Conservation (phyloP, 2,329 filamentous ascomycete genomes). For the Rugonectria rugulosa region DNA sequence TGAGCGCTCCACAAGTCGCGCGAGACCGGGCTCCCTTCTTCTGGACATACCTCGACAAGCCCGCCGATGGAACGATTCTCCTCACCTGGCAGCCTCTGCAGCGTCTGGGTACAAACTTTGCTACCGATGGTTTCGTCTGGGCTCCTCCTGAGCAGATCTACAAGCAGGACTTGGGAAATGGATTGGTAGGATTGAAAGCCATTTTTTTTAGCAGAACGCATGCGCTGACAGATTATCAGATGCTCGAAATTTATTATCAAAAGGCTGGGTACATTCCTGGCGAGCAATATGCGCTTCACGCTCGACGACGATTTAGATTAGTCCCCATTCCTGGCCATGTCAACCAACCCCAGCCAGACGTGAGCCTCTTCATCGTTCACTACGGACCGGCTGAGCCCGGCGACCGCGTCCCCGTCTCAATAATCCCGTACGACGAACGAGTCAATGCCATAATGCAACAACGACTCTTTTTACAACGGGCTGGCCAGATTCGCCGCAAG, state of each 20-base stretch:
- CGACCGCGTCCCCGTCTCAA: constrained; percentile 74
- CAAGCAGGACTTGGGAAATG: constrained; percentile 73
- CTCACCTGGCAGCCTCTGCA: constrained; percentile 88
- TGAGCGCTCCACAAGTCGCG: constrained; percentile 84
- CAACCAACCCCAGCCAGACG: constrained; percentile 75
- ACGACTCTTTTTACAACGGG: constrained; percentile 70
- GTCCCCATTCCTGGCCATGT: constrained; percentile 74
- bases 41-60: constrained; percentile 90
- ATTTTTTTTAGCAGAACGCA: neutral
- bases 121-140: constrained; percentile 94
- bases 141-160: constrained; percentile 80
- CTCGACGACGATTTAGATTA: constrained; percentile 86
- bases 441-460: constrained; percentile 68
- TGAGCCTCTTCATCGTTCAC: constrained; percentile 89
- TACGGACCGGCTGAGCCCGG: constrained; percentile 80
- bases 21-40: constrained; percentile 86
- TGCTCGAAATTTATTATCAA: constrained; percentile 87
- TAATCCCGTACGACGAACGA: constrained; percentile 70
- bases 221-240: constrained; percentile 56
- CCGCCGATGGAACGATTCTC: constrained; percentile 81
- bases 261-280: constrained; percentile 80
- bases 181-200: constrained; percentile 54
- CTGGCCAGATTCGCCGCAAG: constrained; percentile 85
- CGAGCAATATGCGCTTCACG: constrained; percentile 78
- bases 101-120: constrained; percentile 75